Evolutionary conservation across 2,329 filamentous ascomycete species (phyloP), one percentile per base, ranked within the genome.

Genomic region (Claviceps spartinae): DNA sequence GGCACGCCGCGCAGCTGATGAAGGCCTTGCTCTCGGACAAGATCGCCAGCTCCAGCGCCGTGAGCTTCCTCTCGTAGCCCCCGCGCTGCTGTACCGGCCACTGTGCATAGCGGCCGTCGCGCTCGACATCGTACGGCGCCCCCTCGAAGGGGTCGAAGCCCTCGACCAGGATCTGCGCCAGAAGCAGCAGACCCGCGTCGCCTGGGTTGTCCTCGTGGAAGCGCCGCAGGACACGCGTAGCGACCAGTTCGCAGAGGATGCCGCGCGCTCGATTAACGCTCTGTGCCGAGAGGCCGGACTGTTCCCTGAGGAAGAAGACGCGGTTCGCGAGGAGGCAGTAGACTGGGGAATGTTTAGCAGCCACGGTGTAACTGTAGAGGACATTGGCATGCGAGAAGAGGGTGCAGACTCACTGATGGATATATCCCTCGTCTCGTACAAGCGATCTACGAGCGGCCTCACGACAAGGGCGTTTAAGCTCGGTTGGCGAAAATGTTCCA

Each of bases 71-170:
- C 58, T 73, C 72, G 44, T 69, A 64, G 24, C 69, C 68, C 48
- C 64, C 61, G 56, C 67, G 60, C 16, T 67, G 62, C 48, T 69
- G 65, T 2, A 69, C 60, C 0, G 67, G 65, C 67, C 68, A 71
- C 49, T 70, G 69, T 4, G 63, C 59, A 6, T 65, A 62, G 11
- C 69, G 64, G 7, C 73, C 73, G 45, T 76, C 71, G 13, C 72
- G 70, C 40, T 73, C 68, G 24, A 86, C 73, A 30, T 81, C 74
- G 1, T 71, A 64, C 0, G 83, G 83, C 0, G 82, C 82, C 48
- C 82, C 81, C 59, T 86, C 81, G 55, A 86, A 86, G 1, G 83
- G 83, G 58, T 86, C 82, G 56, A 86, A 86, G 1, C 81, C 81
- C 5, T 82, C 80, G 1, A 86, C 82, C 1, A 87, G 73, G 24